Evolutionary conservation across 345 rosid genomes (phyloP).

Genomic region (Streptanthus diversifolius): DNA sequence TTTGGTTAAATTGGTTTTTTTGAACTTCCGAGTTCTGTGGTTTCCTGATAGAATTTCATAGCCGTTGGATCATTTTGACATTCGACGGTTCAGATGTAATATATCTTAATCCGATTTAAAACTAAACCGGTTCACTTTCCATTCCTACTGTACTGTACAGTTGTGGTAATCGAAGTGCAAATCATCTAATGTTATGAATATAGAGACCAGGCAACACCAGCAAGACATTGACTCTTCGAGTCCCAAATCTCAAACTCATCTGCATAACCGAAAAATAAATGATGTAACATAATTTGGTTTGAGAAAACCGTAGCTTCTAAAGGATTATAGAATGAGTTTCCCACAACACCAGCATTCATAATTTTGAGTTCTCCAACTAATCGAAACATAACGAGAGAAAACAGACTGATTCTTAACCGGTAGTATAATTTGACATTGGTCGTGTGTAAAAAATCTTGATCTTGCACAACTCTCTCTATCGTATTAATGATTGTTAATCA

Average conservation of each 20-base stretch:
- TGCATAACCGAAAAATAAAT: not conserved
- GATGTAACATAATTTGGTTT: not conserved
- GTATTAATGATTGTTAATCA: not conserved
- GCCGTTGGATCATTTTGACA: not conserved
- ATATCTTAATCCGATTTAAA: not conserved
- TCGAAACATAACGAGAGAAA: not conserved
- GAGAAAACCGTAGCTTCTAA: not conserved
- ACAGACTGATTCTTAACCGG: not conserved
- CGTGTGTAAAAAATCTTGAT: not conserved
- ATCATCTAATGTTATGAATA: not conserved
- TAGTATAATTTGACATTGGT: not conserved
- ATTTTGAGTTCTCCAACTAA: not conserved
- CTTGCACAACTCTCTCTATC: not conserved
- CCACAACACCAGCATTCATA: not conserved
- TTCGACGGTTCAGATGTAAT: not conserved
- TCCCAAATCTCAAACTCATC: not conserved
- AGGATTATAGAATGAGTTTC: not conserved
- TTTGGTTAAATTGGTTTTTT: not conserved
- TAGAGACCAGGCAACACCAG: not conserved
- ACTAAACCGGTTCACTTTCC: not conserved
- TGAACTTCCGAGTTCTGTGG: not conserved
- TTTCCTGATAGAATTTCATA: not conserved
- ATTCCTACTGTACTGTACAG: not conserved
- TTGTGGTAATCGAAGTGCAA: not conserved
- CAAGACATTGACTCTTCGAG: not conserved